Percentiles rank a stretch among this genome's conserved stretches.
phyloP scores from a whole-genome alignment of 2,329 filamentous ascomycete genomes.

The Talaromyces sp. region DNA sequence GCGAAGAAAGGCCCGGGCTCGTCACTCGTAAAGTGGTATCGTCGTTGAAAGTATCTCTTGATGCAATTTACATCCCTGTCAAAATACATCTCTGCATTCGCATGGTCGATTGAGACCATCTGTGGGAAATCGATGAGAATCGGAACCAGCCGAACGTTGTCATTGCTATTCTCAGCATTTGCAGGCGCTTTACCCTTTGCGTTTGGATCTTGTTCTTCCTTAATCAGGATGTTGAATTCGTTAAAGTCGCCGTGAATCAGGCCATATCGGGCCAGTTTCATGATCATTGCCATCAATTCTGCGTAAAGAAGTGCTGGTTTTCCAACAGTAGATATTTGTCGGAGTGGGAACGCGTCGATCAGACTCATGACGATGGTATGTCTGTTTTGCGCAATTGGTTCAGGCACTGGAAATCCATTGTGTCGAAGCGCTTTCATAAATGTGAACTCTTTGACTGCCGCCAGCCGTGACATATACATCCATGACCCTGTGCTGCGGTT shows the following conservation, averaged over 20 bases:
- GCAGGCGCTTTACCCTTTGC: conserved; percentile 33
- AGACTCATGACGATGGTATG: conserved; percentile 97
- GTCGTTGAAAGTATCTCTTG: conserved; percentile 85
- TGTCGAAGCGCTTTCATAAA: conserved; percentile 85
- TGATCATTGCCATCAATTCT: conserved; percentile 82
- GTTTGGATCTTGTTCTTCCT: conserved; percentile 54
- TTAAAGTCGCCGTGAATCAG: conserved; percentile 98
- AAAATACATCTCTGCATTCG: conserved; percentile 95
- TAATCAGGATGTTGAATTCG: conserved; percentile 96
- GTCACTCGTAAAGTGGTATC: conserved; percentile 81
- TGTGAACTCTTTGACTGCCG: conserved; percentile 87
- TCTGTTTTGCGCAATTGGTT: conserved; percentile 80
- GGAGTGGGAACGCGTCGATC: conserved; percentile 84
- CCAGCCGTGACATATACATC: conserved; percentile 96
- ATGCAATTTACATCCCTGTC: conserved; percentile 93
- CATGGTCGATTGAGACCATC: conserved; percentile 92
- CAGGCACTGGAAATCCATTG: conserved; percentile 84
- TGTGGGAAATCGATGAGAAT: conserved; percentile 97
- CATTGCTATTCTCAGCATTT: conserved; percentile 22
- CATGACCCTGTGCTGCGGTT: conserved; percentile 76
- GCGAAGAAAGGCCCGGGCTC: conserved; percentile 79
- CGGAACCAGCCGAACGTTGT: conserved; percentile 58
- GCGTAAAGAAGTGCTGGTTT: conserved; percentile 81
- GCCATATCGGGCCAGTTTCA: conserved; percentile 76
- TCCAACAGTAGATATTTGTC: conserved; percentile 78